phyloP scores from a whole-genome alignment of 768 basidiomycete genomes.

The Lentinula lateritia region DNA sequence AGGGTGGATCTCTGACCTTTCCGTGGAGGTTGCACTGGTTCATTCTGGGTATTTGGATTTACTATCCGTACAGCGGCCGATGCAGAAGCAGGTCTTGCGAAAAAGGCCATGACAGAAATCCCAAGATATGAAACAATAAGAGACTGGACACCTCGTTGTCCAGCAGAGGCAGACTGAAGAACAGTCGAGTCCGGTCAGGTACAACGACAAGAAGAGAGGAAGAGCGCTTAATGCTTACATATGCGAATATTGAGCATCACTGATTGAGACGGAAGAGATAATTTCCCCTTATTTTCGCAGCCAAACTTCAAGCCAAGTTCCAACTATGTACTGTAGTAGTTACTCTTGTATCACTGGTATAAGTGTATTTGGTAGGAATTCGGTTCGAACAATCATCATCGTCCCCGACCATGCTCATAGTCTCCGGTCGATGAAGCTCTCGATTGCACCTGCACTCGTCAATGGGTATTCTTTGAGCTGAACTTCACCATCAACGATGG shows the following conservation, averaged over 20 bases:
- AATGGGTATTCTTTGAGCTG: conserved; percentile 76
- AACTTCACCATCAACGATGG: conserved; percentile 61
- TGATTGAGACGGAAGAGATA: too few species aligned
- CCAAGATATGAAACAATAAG: background rate
- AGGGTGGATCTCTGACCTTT: conserved; percentile 44
- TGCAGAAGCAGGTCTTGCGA: conserved; percentile 55
- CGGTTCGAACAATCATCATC: too few species aligned
- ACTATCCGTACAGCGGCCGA: conserved; percentile 70
- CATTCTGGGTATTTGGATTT: conserved; percentile 43
- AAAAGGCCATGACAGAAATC: conserved; percentile 54
- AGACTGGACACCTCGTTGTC: conserved; percentile 8
- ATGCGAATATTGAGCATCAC: background rate
- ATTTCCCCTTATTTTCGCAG: too few species aligned
- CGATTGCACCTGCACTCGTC: conserved; percentile 66
- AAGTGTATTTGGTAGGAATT: too few species aligned
- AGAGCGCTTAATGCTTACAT: background rate
- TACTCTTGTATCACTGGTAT: too few species aligned
- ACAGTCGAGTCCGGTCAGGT: conserved; percentile 2
- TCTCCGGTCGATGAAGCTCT: conserved; percentile 75
- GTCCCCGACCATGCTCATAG: conserved; percentile 25
- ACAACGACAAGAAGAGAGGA: background rate
- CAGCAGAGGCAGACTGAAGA: conserved; percentile 7
- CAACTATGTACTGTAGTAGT: too few species aligned
- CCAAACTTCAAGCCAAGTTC: too few species aligned
- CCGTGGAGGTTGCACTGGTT: conserved; percentile 37